phyloP scores from a whole-genome alignment of 2,329 filamentous ascomycete genomes.

The Microcyclospora tardicrescens region DNA sequence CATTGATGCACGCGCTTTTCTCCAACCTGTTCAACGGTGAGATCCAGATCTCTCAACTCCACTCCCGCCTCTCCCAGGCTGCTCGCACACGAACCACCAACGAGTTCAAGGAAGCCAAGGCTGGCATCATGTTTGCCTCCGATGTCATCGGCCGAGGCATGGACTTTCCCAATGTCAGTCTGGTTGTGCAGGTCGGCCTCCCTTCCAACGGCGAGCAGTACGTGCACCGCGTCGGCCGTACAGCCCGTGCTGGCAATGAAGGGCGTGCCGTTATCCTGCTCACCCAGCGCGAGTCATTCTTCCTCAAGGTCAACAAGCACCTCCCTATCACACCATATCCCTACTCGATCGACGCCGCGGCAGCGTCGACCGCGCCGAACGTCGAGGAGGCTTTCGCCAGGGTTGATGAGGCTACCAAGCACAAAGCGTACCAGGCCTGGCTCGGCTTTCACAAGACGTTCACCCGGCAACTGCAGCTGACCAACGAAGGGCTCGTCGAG shows the following conservation, averaged over 20 bases:
- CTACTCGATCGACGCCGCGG: conserved; percentile 26
- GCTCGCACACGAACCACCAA: conserved; percentile 31
- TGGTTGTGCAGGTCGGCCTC: conserved; percentile 62
- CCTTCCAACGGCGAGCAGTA: conserved; percentile 49
- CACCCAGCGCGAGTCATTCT: conserved; percentile 40
- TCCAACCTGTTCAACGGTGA: conserved; percentile 22
- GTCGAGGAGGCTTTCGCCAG: conserved; percentile 21
- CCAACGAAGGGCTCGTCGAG: conserved; percentile 27
- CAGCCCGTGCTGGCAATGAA: conserved; percentile 71
- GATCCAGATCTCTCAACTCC: conserved; percentile 30
- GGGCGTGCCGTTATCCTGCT: conserved; percentile 43
- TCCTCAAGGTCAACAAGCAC: conserved; percentile 35
- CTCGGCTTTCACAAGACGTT: conserved; percentile 36
- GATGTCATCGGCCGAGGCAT: conserved; percentile 88
- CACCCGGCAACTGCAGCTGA: conserved; percentile 29
- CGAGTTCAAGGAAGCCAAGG: conserved; percentile 31
- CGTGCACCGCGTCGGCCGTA: conserved; percentile 87
- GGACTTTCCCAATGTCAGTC: conserved; percentile 94
- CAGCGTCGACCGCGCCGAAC: conserved; percentile 20
- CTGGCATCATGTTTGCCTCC: conserved; percentile 40
- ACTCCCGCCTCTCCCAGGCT: conserved; percentile 32
- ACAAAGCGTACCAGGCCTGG: conserved; percentile 34
- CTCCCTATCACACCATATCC: conserved; percentile 40
- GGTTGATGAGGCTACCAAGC: conserved; percentile 29
- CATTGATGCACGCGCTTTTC: conserved; percentile 28